Evolutionary conservation across 495 filamentous ascomycete genomes (phyloP), one percentile per base, ranked within the genome.

Genomic region (Chaetomidium leptoderma): DNA sequence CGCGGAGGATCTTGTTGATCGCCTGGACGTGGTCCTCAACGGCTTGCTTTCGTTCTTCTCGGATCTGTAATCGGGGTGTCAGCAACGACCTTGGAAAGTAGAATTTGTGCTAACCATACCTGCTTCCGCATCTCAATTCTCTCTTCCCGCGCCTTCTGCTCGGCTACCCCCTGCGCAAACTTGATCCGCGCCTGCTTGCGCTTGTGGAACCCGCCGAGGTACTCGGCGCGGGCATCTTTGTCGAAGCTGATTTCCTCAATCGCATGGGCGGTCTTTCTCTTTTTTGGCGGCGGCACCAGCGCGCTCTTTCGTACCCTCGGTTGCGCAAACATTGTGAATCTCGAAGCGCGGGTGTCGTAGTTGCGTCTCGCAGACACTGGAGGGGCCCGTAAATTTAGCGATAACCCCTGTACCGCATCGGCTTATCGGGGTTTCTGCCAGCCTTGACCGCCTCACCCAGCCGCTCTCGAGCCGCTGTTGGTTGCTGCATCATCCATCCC

Each of bases 161-260:
- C 81, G 8, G 89, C 89, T 44, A 84, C 76, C 46, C 89, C 87
- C 66, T 93, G 85, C 8, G 92, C 93, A 73, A 87, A 77, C 73
- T 92, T 92, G 54, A 82, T 82, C 19, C 93, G 81, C 65, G 87
- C 84, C 51, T 86, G 73, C 70, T 98, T 98, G 68, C 93, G 86
- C 78, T 96, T 97, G 76, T 90, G 92, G 74, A 98, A 98, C 5
- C 93, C 93, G 7, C 90, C 95, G 36, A 98, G 80, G 63, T 89
- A 98, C 60, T 97, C 88, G 60, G 84, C 78, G 48, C 93, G 84
- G 40, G 86, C 86, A 44, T 77, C 75, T 46, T 76, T 66, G 74
- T 97, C 92, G 73, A 97, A 97, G 40, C 77, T 84, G 71, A 98
- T 86, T 66, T 92, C 89, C 62, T 88, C 88, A 53, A 88, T 75